Conservation (phyloP, 352 stramenopile genomes). For the Phytophthora litchii region DNA sequence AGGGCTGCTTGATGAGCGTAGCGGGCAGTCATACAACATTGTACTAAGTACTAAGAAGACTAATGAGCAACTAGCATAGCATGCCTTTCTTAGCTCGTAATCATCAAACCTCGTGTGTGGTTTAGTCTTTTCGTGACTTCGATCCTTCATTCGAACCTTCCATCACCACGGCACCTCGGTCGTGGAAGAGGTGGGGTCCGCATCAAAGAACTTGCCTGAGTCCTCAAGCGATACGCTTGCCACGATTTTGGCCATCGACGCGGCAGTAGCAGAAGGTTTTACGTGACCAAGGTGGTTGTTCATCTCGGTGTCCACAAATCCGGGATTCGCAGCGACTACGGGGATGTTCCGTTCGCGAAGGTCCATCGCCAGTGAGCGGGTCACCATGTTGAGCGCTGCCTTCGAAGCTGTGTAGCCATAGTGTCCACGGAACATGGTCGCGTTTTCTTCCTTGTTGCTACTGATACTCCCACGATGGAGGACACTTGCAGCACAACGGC, state of each 20-base stretch:
- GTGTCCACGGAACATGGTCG: constrained; percentile 23
- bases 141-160: no score
- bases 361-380: constrained; percentile 41
- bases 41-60: no score
- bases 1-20: no score
- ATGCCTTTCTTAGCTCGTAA: no score
- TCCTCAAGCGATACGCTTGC: constrained; percentile 23
- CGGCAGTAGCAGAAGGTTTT: constrained; percentile 24
- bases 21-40: no score
- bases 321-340: constrained; percentile 36
- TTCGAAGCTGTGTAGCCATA: constrained; percentile 67
- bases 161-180: constrained; percentile 48
- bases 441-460: constrained; percentile 35
- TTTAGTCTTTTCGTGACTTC: no score
- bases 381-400: constrained; percentile 69
- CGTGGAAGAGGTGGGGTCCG: no score
- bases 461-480: constrained; percentile 52
- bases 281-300: constrained; percentile 28
- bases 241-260: constrained; percentile 31
- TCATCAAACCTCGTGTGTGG: no score
- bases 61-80: no score
- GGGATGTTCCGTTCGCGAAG: constrained; percentile 41
- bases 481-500: constrained; percentile 44
- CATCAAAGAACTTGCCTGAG: constrained; percentile 38
- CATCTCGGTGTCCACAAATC: constrained; percentile 46